A percentile compares a stretch with the other conserved stretches of the same genome.
Conservation (phyloP, 371 early-diverging fungal genomes). For the Mucor ambiguus region DNA sequence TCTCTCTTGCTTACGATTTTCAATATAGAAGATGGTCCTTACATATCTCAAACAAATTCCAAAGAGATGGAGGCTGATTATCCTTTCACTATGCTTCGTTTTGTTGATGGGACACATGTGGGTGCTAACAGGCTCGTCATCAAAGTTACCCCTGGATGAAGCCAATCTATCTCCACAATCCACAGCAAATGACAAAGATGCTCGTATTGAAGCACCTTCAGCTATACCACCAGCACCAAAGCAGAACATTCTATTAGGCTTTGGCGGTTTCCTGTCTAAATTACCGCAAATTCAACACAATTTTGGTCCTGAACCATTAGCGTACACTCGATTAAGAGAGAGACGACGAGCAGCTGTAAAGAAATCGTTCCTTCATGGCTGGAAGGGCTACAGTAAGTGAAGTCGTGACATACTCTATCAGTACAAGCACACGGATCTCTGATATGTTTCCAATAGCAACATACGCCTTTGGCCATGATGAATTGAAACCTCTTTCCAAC, state of each 20-base stretch:
- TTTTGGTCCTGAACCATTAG: conserved; percentile 22
- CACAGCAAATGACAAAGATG: not conserved
- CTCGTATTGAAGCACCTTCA: not conserved
- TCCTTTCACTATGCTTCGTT: conserved; percentile 2
- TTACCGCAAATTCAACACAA: conserved; percentile 28
- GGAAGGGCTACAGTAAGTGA: conserved; percentile 70
- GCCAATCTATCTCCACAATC: not conserved
- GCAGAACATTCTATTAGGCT: conserved; percentile 19
- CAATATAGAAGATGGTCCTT: not conserved
- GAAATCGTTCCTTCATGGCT: conserved; percentile 57
- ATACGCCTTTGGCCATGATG: conserved; percentile 62
- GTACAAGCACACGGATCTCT: not conserved
- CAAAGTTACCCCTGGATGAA: conserved; percentile 3
- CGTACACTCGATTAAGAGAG: conserved; percentile 21
- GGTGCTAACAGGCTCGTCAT: not conserved
- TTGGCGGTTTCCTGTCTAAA: conserved; percentile 21
- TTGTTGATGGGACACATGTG: conserved; percentile 1
- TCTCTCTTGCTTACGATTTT: not conserved
- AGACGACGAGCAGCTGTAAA: conserved; percentile 21
- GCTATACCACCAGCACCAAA: not conserved
- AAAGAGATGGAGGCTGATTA: conserved; percentile 10
- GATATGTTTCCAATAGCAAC: conserved; percentile 17
- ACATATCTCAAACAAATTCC: conserved; percentile 13
- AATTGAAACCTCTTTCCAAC: conserved; percentile 54
- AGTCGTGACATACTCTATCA: not conserved